Evolutionary conservation across 176 grass and related monocot species (phyloP).

Genomic region (Zea luxurians): DNA sequence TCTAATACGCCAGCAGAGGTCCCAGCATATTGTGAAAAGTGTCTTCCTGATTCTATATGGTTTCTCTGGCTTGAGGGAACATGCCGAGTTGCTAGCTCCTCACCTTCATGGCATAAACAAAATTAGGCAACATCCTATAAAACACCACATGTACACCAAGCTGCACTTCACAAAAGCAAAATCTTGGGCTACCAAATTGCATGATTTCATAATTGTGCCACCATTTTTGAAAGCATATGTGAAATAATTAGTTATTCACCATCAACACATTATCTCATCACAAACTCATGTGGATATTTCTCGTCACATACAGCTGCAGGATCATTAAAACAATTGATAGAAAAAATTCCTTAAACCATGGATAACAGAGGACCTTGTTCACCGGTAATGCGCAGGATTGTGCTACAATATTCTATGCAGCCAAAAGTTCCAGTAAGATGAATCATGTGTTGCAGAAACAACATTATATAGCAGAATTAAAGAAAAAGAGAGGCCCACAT

Average conservation of each 20-base stretch:
- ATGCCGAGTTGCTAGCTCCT: constrained; percentile 35
- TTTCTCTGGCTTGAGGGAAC: constrained; percentile 50
- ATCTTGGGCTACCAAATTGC: not conserved
- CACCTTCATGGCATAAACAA: constrained; percentile 43
- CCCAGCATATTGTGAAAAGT: constrained; percentile 33
- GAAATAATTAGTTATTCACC: not conserved
- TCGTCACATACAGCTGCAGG: not conserved
- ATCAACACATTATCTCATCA: constrained; percentile 17
- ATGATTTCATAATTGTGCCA: not conserved
- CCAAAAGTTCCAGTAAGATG: not conserved
- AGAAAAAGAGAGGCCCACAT: not conserved
- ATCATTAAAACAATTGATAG: not conserved
- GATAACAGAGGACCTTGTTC: constrained; percentile 13
- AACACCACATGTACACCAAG: not conserved
- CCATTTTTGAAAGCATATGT: not conserved
- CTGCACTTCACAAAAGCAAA: constrained; percentile 22
- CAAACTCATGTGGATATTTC: not conserved
- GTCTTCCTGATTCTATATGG: constrained; percentile 43
- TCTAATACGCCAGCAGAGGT: constrained; percentile 61
- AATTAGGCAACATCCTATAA: constrained; percentile 28
- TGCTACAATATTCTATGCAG: constrained; percentile 4
- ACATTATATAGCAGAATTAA: not conserved
- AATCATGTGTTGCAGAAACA: not conserved
- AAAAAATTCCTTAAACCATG: not conserved
- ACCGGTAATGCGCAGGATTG: not conserved